Evolutionary conservation across 768 basidiomycete species (phyloP).

Genomic region (Tubosaeta sp.): DNA sequence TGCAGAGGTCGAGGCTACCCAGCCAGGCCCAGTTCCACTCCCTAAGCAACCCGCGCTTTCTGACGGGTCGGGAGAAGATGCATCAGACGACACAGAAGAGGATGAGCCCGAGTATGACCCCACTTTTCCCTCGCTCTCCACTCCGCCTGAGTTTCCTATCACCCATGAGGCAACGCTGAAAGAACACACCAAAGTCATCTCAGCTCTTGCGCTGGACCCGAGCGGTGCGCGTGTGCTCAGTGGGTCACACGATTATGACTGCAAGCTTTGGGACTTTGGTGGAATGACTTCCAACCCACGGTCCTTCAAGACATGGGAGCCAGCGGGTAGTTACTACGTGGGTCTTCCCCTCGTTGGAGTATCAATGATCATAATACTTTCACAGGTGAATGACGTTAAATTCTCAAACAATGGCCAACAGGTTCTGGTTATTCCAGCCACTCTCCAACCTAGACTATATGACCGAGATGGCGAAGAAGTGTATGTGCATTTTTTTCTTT

Average conservation of each 20-base stretch:
- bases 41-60: slow-evolving; percentile 1
- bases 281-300: slow-evolving; percentile 90
- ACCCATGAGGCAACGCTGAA: slow-evolving; percentile 91
- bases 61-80: slow-evolving; percentile 18
- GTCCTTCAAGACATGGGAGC: slow-evolving; percentile 97
- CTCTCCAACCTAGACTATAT: slow-evolving; percentile 82
- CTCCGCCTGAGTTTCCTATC: slow-evolving; percentile 63
- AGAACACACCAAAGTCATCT: slow-evolving; percentile 94
- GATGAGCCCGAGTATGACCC: slow-evolving; percentile 53
- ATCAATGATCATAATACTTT: not conserved
- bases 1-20: slow-evolving; percentile 21
- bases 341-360: slow-evolving; percentile 11
- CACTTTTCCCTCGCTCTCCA: slow-evolving; percentile 36
- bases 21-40: slow-evolving; percentile 4
- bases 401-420: slow-evolving; percentile 85
- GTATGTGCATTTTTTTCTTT: slow-evolving; percentile 46
- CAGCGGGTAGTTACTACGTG: slow-evolving; percentile 90
- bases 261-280: slow-evolving; percentile 98
- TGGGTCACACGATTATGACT: slow-evolving; percentile 96
- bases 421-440: slow-evolving; percentile 86
- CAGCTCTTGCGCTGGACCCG: slow-evolving; percentile 88
- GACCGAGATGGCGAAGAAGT: slow-evolving; percentile 90
- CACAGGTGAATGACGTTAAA: slow-evolving; percentile 84
- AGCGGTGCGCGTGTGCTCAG: slow-evolving; percentile 89
- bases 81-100: slow-evolving; percentile 24